Evolutionary conservation across 1,139 yeast genomes (phyloP).

Genomic region (Saccharomyces hybrid): DNA sequence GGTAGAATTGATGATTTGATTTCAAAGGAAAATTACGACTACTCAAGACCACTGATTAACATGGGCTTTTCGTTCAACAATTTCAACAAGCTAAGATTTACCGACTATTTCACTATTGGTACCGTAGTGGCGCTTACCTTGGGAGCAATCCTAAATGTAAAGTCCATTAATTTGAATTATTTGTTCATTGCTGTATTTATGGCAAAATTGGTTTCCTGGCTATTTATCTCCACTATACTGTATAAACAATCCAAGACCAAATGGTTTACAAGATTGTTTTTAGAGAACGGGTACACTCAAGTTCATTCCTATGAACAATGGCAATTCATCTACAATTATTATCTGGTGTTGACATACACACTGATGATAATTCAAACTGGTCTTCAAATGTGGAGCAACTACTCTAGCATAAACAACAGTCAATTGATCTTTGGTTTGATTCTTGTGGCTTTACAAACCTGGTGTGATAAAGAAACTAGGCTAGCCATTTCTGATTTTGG

Average conservation of each 20-base stretch:
- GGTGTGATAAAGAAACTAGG: constrained; percentile 67
- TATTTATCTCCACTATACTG: constrained; percentile 47
- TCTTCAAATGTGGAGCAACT: constrained; percentile 18
- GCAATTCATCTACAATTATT: constrained; percentile 59
- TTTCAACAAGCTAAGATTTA: constrained; percentile 57
- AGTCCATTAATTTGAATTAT: constrained; percentile 8
- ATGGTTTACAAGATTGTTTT: constrained; percentile 58
- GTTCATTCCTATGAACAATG: constrained; percentile 69
- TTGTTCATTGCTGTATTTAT: constrained; percentile 45
- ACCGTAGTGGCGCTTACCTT: constrained; percentile 29
- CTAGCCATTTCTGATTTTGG: constrained; percentile 78
- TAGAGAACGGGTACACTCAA: constrained; percentile 60
- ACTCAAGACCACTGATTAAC: constrained; percentile 55
- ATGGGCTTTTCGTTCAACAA: constrained; percentile 38
- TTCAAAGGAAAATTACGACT: constrained; percentile 33
- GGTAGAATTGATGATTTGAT: constrained; percentile 31
- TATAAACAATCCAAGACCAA: constrained; percentile 55
- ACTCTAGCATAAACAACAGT: constrained; percentile 27
- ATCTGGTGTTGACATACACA: constrained; percentile 39
- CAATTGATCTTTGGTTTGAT: constrained; percentile 54
- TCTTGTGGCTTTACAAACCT: constrained; percentile 53
- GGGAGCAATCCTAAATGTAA: background rate
- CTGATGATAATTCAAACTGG: constrained; percentile 31
- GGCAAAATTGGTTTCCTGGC: constrained; percentile 47
- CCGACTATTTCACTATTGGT: constrained; percentile 53